Evolutionary conservation across 1,284 basidiomycete species (phyloP).

Genomic region (Mycena citricolor): DNA sequence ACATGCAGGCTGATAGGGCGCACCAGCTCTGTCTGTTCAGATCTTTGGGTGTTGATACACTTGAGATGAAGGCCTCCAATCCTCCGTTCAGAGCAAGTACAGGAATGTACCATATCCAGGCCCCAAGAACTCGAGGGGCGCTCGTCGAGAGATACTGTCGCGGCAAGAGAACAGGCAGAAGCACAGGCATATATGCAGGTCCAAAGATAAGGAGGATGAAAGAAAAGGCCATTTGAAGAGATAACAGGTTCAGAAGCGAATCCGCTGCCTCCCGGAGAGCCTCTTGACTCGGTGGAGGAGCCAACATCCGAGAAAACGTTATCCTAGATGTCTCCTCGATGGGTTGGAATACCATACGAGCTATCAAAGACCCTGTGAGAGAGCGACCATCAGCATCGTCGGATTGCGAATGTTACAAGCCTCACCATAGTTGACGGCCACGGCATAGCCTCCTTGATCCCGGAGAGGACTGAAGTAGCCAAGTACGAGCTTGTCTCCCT

Average conservation of each 20-base stretch:
- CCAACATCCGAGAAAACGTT: conserved; percentile 76
- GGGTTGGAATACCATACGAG: conserved; percentile 89
- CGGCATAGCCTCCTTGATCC: conserved; percentile 91
- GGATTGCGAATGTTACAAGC: conserved; percentile 11
- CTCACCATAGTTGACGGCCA: conserved; percentile 92
- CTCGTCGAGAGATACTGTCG: conserved; percentile 69
- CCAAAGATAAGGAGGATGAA: conserved; percentile 75
- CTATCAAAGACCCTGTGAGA: conserved; percentile 78
- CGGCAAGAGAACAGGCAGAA: conserved; percentile 73
- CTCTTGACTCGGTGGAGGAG: conserved; percentile 27
- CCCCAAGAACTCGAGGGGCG: conserved; percentile 69
- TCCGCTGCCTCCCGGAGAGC: conserved; percentile 36
- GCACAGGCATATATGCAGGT: conserved; percentile 68
- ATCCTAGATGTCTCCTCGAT: conserved; percentile 88
- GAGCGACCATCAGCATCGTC: not conserved
- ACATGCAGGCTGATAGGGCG: conserved; percentile 23
- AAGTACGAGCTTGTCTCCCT: conserved; percentile 91
- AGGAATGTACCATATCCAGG: conserved; percentile 86
- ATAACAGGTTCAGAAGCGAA: conserved; percentile 56
- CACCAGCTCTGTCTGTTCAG: conserved; percentile 64
- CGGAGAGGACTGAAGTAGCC: conserved; percentile 78
- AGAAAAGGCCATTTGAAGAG: conserved; percentile 68
- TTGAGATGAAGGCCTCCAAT: conserved; percentile 85
- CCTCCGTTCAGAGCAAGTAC: conserved; percentile 86
- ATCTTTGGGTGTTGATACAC: conserved; percentile 66